Conservation (phyloP, 176 grass and related monocot species). For the Oryza glaberrima region DNA sequence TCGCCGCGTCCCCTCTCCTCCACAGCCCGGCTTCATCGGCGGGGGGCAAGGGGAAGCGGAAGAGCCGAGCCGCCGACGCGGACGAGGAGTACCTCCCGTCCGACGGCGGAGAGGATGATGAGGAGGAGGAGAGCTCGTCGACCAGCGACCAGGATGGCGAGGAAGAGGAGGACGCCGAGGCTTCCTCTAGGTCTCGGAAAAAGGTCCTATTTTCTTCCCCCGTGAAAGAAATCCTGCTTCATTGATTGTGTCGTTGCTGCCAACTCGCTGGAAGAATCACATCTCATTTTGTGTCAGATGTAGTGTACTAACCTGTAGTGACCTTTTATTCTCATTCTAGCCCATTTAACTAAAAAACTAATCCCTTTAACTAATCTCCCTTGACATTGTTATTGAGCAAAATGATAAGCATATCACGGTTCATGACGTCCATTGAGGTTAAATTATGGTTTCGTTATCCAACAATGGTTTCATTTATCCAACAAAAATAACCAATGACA, state of each 20-base stretch:
- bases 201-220: slow-evolving; percentile 41
- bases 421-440: background rate
- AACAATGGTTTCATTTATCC: background rate
- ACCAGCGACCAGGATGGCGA: slow-evolving; percentile 23
- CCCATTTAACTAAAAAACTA: no score
- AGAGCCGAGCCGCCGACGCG: slow-evolving; percentile 47
- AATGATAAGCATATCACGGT: background rate
- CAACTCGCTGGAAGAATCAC: background rate
- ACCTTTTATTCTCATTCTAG: background rate
- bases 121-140: slow-evolving; percentile 25
- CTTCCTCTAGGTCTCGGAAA: slow-evolving; percentile 45
- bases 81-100: slow-evolving; percentile 81
- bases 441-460: background rate
- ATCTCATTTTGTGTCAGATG: background rate
- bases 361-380: background rate
- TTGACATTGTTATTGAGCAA: background rate
- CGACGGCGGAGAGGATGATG: slow-evolving; percentile 31
- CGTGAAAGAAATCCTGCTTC: background rate
- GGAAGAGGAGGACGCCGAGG: slow-evolving; percentile 23
- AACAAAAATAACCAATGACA: background rate
- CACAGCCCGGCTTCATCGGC: slow-evolving; percentile 31
- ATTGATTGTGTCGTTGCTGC: background rate
- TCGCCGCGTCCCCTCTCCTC: slow-evolving; percentile 53
- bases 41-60: slow-evolving; percentile 39
- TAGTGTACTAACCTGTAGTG: background rate